phyloP scores from a whole-genome alignment of 805 yeast genomes.

The Metschnikowia lunata region DNA sequence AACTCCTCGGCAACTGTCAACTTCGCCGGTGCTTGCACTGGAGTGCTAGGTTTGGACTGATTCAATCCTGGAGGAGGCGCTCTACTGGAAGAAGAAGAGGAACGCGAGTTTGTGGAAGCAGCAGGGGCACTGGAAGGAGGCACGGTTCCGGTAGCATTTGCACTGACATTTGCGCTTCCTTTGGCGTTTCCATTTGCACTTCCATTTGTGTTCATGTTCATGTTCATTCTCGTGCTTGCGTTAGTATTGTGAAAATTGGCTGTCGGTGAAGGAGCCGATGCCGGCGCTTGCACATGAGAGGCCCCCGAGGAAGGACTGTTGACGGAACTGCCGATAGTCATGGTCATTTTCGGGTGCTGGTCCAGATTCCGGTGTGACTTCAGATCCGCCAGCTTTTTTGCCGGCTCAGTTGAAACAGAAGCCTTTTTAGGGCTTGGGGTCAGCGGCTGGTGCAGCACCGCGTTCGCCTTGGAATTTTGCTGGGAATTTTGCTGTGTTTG shows the following conservation, averaged over 20 bases:
- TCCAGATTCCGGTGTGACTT: neutral
- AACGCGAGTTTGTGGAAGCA: neutral
- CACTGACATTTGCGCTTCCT: too few relatives aligned
- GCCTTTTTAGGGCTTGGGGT: neutral
- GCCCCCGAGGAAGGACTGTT: neutral
- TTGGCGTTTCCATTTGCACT: neutral
- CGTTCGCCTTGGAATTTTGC: neutral
- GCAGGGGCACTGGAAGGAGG: slow-evolving; percentile 1
- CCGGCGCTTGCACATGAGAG: neutral
- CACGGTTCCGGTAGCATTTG: neutral
- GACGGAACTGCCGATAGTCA: slow-evolving; percentile 8
- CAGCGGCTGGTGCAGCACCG: neutral
- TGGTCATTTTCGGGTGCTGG: neutral
- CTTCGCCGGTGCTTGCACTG: slow-evolving; percentile 3
- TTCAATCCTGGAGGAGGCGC: slow-evolving; percentile 19
- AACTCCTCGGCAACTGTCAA: slow-evolving; percentile 16
- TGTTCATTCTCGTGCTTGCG: neutral
- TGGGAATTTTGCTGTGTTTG: neutral
- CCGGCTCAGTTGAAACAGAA: neutral
- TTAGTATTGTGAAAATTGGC: neutral
- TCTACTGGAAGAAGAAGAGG: slow-evolving; percentile 1
- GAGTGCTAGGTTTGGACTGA: slow-evolving; percentile 14
- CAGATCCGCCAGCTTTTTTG: neutral
- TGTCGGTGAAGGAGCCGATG: neutral
- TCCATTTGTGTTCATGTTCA: too few relatives aligned